Base-by-base conservation (phyloP, 2,329 filamentous ascomycete species). In the Hyphodiscus sp. region DNA sequence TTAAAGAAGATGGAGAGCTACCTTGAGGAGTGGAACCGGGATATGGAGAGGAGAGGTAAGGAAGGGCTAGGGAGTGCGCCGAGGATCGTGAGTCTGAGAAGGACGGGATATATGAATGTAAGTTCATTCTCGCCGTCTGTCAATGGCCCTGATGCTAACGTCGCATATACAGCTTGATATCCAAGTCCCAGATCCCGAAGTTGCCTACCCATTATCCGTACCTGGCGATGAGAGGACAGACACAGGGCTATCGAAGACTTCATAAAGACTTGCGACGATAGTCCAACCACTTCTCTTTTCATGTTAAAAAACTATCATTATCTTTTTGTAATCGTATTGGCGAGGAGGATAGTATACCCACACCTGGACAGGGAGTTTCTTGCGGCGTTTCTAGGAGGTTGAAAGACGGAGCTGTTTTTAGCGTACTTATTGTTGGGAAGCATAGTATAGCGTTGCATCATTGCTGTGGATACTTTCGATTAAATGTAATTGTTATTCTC, bases 31-130 rank as follows among this genome's bases (percentile, higher is more conserved):
- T 96, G 92, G 91, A 99, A 99, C 68, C 67, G 69, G 9, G 81
- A 89, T 57, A 81, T 84, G 77, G 81, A 82, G 64, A 79, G 78
- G 67, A 73, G 74, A 3, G 73, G 74, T 20, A 73, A 74, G 2
- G 79, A 81, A 19, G 79, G 80, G 29, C 71, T 73, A 29, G 69
- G 70, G 20, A 70, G 74, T 45, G 72, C 78, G 23, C 89, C 92
- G 20, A 86, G 80, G 68, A 82, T 96, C 50, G 83, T 96, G 60
- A 80, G 87, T 41, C 71, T 96, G 61, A 80, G 91, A 63, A 80
- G 85, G 64, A 95, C 91, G 41, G 92, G 89, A 1, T 96, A 96
- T 70, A 85, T 96, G 83, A 91, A 79, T 61, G 85, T 88, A 71
- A 72, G 83, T 61, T 33, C 58, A 45, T n/a, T 29, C 23, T 50